Base-by-base conservation (phyloP, 768 basidiomycete species). In the Russula dissimulans region DNA sequence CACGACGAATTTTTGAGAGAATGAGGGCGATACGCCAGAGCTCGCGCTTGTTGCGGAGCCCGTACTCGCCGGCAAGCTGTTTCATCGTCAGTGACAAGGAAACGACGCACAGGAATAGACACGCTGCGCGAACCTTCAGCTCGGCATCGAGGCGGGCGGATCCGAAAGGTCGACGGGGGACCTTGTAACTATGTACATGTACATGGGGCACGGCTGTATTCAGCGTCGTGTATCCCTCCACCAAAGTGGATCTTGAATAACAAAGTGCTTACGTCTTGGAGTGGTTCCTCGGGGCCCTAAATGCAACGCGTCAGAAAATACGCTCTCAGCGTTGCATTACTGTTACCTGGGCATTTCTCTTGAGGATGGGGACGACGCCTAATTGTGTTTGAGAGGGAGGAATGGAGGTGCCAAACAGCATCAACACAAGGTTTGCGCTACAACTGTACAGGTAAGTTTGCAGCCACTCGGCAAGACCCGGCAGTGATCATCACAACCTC, bases 1-100 rank as follows among this genome's bases (percentile, higher is more conserved):
- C 97, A 87, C 97, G 94, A 81, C 97, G 95, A 73, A 99, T 99
- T 84, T 99, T 97, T 71, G 97, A 99, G 57, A 99, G 87, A 74
- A 86, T 86, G 71, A 99, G 87, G 74, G 92, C 86, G 76, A 99
- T 98, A 72, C 97, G 91, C 97, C 95, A 99, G 80, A 98, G 97
- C 80, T 99, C 97, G 74, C 95, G 90, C 83, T 99, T 99, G 90
- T 97, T 98, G 76, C 95, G 91, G 74, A 98, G 91, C 75, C 97
- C 97, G 81, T 95, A 98, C 79, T 99, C 97, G 77, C 97, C 95
- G 56, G 95, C 95, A 76, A 98, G 95, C 95, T 97, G 69, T 43
- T 55, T 15, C 45, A 41, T 15, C 22, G 31, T 32, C 22, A 4
- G 18, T 43, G 48, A 57, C 29, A 45, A 29, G 22, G 22, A 38